These are phyloP conservation scores for Thelonectria rubi DNA, from an alignment of 2,329 filamentous ascomycete genomes.

Conservation along the genomic window DNA sequence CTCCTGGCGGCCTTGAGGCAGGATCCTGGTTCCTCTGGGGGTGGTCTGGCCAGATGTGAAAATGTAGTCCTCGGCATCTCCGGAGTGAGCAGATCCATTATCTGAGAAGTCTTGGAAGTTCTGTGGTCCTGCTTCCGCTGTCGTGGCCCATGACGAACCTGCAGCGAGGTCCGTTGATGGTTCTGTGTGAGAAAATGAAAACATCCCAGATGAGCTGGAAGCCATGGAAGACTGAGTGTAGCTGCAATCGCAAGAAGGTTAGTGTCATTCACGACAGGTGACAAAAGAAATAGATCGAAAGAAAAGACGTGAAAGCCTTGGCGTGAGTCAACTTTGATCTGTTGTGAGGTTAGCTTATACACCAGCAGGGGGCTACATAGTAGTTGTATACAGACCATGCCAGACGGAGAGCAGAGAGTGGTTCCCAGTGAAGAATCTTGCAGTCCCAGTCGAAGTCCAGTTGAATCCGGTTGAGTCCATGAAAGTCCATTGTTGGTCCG, in stretches of 20 bases:
- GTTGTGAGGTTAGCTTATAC: slow-evolving; percentile 40
- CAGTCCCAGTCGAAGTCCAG: slow-evolving; percentile 26
- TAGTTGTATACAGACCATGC: slow-evolving; percentile 42
- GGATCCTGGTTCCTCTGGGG: slow-evolving; percentile 59
- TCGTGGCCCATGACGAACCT: slow-evolving; percentile 64
- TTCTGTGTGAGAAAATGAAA: slow-evolving; percentile 69
- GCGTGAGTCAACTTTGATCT: slow-evolving; percentile 68
- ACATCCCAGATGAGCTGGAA: slow-evolving; percentile 60
- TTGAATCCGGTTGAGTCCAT: slow-evolving; percentile 13
- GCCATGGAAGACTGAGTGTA: slow-evolving; percentile 62
- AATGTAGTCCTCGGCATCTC: slow-evolving; percentile 64
- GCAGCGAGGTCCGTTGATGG: slow-evolving; percentile 64
- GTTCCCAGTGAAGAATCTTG: slow-evolving; percentile 28
- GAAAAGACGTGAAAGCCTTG: slow-evolving; percentile 42
- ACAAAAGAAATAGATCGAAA: slow-evolving; percentile 44
- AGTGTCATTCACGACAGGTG: slow-evolving; percentile 63
- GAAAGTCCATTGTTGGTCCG: neutral
- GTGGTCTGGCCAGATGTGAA: slow-evolving; percentile 65
- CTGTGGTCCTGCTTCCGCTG: slow-evolving; percentile 65
- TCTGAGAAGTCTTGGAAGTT: slow-evolving; percentile 65
- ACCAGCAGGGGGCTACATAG: slow-evolving; percentile 30
- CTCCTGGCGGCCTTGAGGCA: slow-evolving; percentile 49
- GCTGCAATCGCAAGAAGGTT: slow-evolving; percentile 66
- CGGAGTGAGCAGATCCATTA: slow-evolving; percentile 58
- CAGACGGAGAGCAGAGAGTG: slow-evolving; percentile 24